Evolutionary conservation across 2,329 filamentous ascomycete species (phyloP).

Genomic region (Coccinonectria pachysandricola): DNA sequence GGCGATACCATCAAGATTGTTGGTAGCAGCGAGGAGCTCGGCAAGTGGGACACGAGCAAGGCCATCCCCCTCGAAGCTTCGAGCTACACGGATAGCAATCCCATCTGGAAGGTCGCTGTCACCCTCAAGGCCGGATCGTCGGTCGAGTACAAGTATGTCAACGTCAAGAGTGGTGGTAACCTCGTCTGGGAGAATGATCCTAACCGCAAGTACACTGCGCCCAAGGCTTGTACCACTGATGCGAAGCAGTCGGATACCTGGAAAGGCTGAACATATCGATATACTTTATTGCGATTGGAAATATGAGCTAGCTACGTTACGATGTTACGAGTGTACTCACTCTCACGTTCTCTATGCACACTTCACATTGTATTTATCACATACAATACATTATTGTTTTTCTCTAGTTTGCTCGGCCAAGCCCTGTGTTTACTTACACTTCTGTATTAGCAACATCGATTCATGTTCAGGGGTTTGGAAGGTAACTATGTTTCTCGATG

Average conservation of each 20-base stretch:
- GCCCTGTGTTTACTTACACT: no score
- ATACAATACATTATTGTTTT: no score
- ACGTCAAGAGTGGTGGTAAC: slow-evolving; percentile 41
- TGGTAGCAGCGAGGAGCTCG: slow-evolving; percentile 49
- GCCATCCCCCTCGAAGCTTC: slow-evolving; percentile 48
- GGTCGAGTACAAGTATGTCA: slow-evolving; percentile 61
- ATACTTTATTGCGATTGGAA: no score
- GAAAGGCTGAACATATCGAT: no score
- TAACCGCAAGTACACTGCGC: slow-evolving; percentile 30
- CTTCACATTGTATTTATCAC: no score
- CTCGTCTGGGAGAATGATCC: slow-evolving; percentile 56
- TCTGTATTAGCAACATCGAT: no score
- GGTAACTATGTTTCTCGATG: no score
- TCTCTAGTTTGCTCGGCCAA: no score
- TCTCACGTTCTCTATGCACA: no score
- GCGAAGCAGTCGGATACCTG: slow-evolving; percentile 20
- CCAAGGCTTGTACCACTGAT: slow-evolving; percentile 20
- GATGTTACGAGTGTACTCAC: no score
- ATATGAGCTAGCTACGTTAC: no score
- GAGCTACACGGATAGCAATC: slow-evolving; percentile 48
- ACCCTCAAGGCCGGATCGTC: slow-evolving; percentile 42
- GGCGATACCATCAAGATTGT: slow-evolving; percentile 58
- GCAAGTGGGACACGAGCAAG: slow-evolving; percentile 46
- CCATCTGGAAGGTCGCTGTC: slow-evolving; percentile 50
- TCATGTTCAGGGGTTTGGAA: no score